phyloP scores from a whole-genome alignment of 2,329 filamentous ascomycete genomes.

The Aureobasidium sp. region DNA sequence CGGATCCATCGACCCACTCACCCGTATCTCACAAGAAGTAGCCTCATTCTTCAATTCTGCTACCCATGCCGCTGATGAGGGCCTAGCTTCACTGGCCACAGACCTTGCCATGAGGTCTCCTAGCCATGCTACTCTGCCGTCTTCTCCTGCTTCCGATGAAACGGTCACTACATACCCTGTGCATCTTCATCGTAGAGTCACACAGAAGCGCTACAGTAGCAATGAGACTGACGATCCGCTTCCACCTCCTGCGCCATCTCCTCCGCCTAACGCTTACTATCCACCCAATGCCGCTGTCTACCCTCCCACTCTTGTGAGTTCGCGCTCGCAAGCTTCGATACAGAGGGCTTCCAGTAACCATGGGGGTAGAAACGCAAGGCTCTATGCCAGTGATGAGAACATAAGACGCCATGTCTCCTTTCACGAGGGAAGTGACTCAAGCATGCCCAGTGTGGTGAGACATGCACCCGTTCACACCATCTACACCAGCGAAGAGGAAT shows the following conservation, averaged over 20 bases:
- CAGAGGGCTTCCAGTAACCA: not conserved
- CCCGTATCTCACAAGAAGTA: not conserved
- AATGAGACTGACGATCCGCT: not conserved
- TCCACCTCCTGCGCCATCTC: not conserved
- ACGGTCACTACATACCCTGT: not conserved
- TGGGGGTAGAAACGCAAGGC: not conserved
- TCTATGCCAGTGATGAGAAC: not conserved
- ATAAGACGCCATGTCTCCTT: not conserved
- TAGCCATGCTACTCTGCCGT: not conserved
- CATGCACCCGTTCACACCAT: not conserved
- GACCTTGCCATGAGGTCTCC: not conserved
- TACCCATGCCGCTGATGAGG: too few relatives aligned
- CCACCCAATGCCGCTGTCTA: not conserved
- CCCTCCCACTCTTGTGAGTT: not conserved
- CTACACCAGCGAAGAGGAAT: not conserved
- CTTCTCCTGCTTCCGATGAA: not conserved
- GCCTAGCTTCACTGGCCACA: not conserved
- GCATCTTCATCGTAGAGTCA: not conserved
- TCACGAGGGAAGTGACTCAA: not conserved
- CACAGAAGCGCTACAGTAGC: not conserved
- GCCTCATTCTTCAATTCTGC: not conserved
- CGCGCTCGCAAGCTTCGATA: not conserved
- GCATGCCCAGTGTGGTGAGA: not conserved
- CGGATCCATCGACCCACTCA: not conserved
- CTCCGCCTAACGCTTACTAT: not conserved